Evolutionary conservation across 306 rosid species (phyloP), one percentile per base, ranked within the genome.

Genomic region (Hippophae gyantsensis): DNA sequence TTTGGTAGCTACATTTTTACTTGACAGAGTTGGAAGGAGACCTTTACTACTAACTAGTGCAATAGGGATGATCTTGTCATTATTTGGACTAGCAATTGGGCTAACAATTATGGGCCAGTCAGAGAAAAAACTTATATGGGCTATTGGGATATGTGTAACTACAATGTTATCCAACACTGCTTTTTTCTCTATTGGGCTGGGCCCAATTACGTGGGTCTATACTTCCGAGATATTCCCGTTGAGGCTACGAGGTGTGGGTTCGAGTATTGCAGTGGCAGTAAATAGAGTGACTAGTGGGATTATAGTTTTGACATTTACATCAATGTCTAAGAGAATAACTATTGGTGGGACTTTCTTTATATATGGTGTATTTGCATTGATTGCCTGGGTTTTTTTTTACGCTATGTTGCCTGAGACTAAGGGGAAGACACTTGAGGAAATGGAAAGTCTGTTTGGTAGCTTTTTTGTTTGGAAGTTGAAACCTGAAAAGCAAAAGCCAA

Each of bases 181-280:
- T 0, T 64, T 78, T 10, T 87, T 87, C 51, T 87, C 92, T 0
- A 81, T 87, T 1, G 95, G 89, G 13, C 64, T 80, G 42, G 92
- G 92, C 0, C 95, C 95, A 45, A 71, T 84, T 47, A 61, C 95
- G 8, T 73, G 86, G 86, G 89, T 84, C 2, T 87, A 87, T 48
- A 75, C 78, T 13, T 71, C 90, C 0, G 95, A 84, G 75, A 79
- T 87, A 0, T 82, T 79, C 12, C 92, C 92, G 7, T 48, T 87
- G 72, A 64, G 55, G 78, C 55, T 87, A 7, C 68, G 95, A 2
- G 90, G 88, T 0, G 86, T 79, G 5, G 92, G 95, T 2, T 49
- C 66, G 4, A 76, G 86, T 8, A 56, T 80, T 54, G 86, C 82
- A 0, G 84, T 82, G 8, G 77, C 74, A 7, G 69, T 78, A 41